A percentile compares a stretch with the other conserved stretches of the same genome.
Conservation (phyloP, 1,139 yeast species). For the Sugiyamaella grinbergsii region DNA sequence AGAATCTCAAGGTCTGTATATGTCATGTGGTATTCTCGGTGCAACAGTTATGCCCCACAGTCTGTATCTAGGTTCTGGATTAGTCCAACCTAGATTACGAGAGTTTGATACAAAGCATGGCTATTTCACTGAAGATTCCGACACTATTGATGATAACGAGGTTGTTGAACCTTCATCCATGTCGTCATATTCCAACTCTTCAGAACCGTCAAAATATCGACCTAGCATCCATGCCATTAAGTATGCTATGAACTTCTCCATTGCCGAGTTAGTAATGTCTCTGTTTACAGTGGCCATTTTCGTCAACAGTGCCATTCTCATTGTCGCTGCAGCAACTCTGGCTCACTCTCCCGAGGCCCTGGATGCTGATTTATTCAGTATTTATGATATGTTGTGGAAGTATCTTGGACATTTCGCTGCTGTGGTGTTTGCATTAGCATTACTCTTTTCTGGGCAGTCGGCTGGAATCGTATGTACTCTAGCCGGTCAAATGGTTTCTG, state of each 20-base stretch:
- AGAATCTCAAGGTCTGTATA: conserved; percentile 77
- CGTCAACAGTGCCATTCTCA: conserved; percentile 80
- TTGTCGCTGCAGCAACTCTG: conserved; percentile 83
- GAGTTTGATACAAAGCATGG: conserved; percentile 78
- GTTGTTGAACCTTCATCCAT: conserved; percentile 2
- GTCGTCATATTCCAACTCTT: conserved; percentile 30
- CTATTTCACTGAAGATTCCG: conserved; percentile 39
- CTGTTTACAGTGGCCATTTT: conserved; percentile 79
- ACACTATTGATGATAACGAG: conserved; percentile 35
- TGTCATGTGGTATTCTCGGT: conserved; percentile 88
- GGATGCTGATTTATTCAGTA: conserved; percentile 84
- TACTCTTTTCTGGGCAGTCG: conserved; percentile 93
- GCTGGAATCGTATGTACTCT: conserved; percentile 98
- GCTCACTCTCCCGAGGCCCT: conserved; percentile 70
- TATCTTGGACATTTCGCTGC: conserved; percentile 93
- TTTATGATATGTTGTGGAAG: conserved; percentile 69
- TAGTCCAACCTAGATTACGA: conserved; percentile 84
- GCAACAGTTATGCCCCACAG: conserved; percentile 99
- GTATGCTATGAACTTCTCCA: conserved; percentile 69
- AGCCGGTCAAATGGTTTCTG: conserved; percentile 96
- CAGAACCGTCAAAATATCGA: conserved; percentile 42
- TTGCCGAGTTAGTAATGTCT: conserved; percentile 74
- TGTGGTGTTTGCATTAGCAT: conserved; percentile 84
- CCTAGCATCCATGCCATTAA: conserved; percentile 75
- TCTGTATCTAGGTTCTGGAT: conserved; percentile 84